Evolutionary conservation across 2,329 filamentous ascomycete species (phyloP).

Genomic region (Metarhizium sp.): DNA sequence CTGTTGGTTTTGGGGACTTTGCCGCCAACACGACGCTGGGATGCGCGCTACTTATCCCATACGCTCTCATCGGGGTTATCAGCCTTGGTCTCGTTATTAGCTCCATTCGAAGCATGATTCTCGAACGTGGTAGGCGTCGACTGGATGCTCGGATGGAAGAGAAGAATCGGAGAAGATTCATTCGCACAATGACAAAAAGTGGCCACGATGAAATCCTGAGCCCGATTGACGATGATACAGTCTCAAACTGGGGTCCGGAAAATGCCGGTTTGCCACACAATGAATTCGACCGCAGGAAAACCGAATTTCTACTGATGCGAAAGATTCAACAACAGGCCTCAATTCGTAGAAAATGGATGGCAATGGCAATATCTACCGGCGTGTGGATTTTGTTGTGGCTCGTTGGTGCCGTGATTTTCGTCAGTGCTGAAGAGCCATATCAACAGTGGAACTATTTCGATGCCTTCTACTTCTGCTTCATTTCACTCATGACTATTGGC

Average conservation of each 20-base stretch:
- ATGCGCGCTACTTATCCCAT: constrained; percentile 70
- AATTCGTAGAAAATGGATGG: constrained; percentile 62
- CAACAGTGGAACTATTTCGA: constrained; percentile 68
- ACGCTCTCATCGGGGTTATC: constrained; percentile 73
- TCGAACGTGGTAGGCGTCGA: constrained; percentile 46
- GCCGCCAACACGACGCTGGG: constrained; percentile 41
- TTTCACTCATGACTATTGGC: constrained; percentile 74
- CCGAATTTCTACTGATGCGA: constrained; percentile 74
- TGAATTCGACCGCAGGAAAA: constrained; percentile 53
- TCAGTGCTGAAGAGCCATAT: constrained; percentile 38
- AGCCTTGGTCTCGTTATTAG: constrained; percentile 77
- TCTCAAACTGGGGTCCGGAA: constrained; percentile 3
- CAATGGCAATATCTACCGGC: constrained; percentile 56
- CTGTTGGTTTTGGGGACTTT: constrained; percentile 53
- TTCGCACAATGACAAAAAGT: constrained; percentile 34
- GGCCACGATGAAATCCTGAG: constrained; percentile 39
- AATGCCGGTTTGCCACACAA: constrained; percentile 11
- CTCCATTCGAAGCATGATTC: constrained; percentile 59
- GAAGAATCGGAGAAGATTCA: constrained; percentile 41
- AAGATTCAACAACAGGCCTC: constrained; percentile 60
- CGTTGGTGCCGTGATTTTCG: constrained; percentile 67
- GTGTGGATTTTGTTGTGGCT: constrained; percentile 73
- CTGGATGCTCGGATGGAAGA: constrained; percentile 50
- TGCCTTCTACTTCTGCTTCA: constrained; percentile 77
- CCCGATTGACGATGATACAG: constrained; percentile 29